Base-by-base conservation (phyloP, 2,329 filamentous ascomycete species). In the Colletotrichum sp. region DNA sequence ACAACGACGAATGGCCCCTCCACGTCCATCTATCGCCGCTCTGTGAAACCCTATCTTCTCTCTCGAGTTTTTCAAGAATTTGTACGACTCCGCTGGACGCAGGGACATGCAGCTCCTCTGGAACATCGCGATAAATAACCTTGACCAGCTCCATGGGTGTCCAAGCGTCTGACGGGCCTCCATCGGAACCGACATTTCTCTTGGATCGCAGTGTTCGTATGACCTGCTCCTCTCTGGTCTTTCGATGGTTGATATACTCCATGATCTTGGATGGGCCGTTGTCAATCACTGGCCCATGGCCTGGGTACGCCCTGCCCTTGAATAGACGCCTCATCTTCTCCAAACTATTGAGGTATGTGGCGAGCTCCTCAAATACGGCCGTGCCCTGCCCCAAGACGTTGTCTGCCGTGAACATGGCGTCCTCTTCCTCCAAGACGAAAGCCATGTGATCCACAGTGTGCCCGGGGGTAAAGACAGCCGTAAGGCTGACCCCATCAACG, bases 371-470 rank as follows among this genome's bases (percentile, higher is more conserved):
- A 79, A 98, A 98, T 0, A 97, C 95, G 5, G 94, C 93, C 3
- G 95, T 98, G 15, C 95, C 95, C 76, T 98, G 94, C 1, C 96
- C 96, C 3, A 98, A 89, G 3, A 98, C 93, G 82, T 96, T 98
- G 84, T 98, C 96, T 8, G 94, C 96, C 0, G 95, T 98, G 83
- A 98, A 97, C 86, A 98, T 92, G 55, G 94, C 93, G 79, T 95
- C 90, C 80, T 98, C 89, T 90, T 98, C 94, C 61, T 93, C 90
- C 6, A 98, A 85, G 7, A 96, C 83, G 79, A 98, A 93, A 22
- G 90, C 91, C 89, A 96, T 93, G 83, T 98, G 96, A 81, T 98
- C 96, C 5, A 87, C 87, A 0, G 96, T 94, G 82, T 98, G 96
- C 1, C 96, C 90, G 4, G 89, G 90, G 7, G 87, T 88, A 78